Evolutionary conservation across 495 filamentous ascomycete genomes (phyloP).

Genomic region (Chaetomidium leptoderma): DNA sequence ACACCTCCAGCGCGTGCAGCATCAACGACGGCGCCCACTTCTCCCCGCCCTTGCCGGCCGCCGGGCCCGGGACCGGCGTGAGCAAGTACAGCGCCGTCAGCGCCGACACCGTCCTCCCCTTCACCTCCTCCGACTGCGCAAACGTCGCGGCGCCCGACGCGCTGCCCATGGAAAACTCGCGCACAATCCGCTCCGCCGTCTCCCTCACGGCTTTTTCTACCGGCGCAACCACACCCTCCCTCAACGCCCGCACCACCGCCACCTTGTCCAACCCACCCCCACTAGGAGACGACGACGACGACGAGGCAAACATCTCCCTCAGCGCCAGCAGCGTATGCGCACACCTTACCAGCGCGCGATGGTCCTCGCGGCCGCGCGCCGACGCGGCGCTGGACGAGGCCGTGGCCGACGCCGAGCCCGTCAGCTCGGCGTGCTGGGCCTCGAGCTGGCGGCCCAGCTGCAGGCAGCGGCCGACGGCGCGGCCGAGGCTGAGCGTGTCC

Average conservation of each 20-base stretch:
- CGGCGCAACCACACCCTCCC: slow-evolving; percentile 61
- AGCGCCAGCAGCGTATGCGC: slow-evolving; percentile 70
- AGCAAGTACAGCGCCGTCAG: slow-evolving; percentile 77
- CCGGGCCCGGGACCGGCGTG: slow-evolving; percentile 52
- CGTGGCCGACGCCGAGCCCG: slow-evolving; percentile 30
- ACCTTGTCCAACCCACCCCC: slow-evolving; percentile 70
- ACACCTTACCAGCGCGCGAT: slow-evolving; percentile 71
- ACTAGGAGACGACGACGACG: slow-evolving; percentile 56
- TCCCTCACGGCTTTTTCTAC: slow-evolving; percentile 63
- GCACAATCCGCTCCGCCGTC: slow-evolving; percentile 73
- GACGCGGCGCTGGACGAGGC: slow-evolving; percentile 22
- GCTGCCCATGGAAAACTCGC: slow-evolving; percentile 76
- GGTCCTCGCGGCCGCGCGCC: slow-evolving; percentile 56
- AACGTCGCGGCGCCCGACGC: slow-evolving; percentile 58
- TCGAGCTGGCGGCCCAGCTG: slow-evolving; percentile 83
- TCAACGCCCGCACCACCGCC: slow-evolving; percentile 61
- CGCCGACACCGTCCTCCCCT: slow-evolving; percentile 67
- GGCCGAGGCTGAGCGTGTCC: slow-evolving; percentile 69
- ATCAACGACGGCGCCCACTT: slow-evolving; percentile 65
- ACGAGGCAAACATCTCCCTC: slow-evolving; percentile 63
- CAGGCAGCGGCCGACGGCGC: slow-evolving; percentile 70
- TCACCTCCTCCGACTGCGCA: slow-evolving; percentile 74
- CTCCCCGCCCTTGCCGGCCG: slow-evolving; percentile 42
- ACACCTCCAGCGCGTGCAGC: slow-evolving; percentile 71
- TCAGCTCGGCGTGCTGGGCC: slow-evolving; percentile 60